These are phyloP conservation scores for Lasiosphaeria ovina DNA, from an alignment of 495 filamentous ascomycete species.

Conservation along the genomic window DNA sequence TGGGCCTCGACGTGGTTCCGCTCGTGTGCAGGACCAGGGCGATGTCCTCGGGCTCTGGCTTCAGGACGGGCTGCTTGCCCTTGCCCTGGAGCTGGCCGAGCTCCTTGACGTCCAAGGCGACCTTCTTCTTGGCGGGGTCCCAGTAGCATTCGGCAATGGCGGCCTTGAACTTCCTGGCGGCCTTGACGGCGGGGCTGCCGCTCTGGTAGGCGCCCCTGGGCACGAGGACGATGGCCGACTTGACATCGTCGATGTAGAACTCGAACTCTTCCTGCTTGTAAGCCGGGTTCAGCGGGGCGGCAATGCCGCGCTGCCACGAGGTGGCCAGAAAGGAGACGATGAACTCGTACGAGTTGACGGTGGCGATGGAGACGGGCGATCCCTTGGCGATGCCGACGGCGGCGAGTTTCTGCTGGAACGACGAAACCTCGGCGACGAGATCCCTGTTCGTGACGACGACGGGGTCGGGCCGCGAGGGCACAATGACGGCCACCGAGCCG, in stretches of 20 bases:
- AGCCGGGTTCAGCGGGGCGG: slow-evolving; percentile 75
- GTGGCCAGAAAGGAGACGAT: slow-evolving; percentile 76
- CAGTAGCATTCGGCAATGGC: slow-evolving; percentile 81
- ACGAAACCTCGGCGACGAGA: slow-evolving; percentile 57
- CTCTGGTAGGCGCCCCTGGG: slow-evolving; percentile 62
- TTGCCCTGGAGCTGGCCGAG: slow-evolving; percentile 61
- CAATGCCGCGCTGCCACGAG: slow-evolving; percentile 73
- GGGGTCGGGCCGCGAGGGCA: slow-evolving; percentile 58
- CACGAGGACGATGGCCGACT: slow-evolving; percentile 69
- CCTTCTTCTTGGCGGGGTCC: slow-evolving; percentile 56
- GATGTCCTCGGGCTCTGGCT: slow-evolving; percentile 61
- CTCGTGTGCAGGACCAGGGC: slow-evolving; percentile 71
- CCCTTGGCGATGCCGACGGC: slow-evolving; percentile 61
- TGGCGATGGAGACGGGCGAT: slow-evolving; percentile 70
- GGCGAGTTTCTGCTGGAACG: slow-evolving; percentile 72
- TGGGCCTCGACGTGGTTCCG: slow-evolving; percentile 79
- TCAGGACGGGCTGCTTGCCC: slow-evolving; percentile 45
- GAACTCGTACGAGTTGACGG: slow-evolving; percentile 78
- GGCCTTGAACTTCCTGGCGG: slow-evolving; percentile 70
- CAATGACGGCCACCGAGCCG: slow-evolving; percentile 58
- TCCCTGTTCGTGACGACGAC: slow-evolving; percentile 62
- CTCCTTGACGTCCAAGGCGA: slow-evolving; percentile 74
- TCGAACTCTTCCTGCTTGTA: slow-evolving; percentile 88
- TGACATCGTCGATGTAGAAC: slow-evolving; percentile 84
- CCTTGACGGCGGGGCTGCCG: slow-evolving; percentile 65